These are phyloP conservation scores for Cytospora schulzeri DNA, from an alignment of 2,329 filamentous ascomycete genomes.

Conservation along the genomic window DNA sequence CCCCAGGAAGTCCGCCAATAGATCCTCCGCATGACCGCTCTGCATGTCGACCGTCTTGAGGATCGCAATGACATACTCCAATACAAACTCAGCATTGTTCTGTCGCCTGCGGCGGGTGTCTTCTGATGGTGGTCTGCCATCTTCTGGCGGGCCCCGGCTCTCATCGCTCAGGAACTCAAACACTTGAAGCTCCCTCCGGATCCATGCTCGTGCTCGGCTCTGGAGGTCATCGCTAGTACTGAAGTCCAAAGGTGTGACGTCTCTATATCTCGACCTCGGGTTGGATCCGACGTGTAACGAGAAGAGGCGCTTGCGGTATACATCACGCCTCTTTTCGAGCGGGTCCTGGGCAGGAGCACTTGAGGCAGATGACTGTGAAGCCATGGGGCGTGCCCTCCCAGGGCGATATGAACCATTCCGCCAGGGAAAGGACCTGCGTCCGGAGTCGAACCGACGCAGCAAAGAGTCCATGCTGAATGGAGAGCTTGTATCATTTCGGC, in stretches of 20 bases:
- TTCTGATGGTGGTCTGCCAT: slow-evolving; percentile 24
- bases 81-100: slow-evolving; percentile 78
- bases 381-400: neutral
- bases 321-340: slow-evolving; percentile 63
- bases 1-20: slow-evolving; percentile 78
- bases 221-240: slow-evolving; percentile 66
- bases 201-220: slow-evolving; percentile 76
- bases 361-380: neutral
- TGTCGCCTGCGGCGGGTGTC: slow-evolving; percentile 31
- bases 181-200: slow-evolving; percentile 80
- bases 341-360: slow-evolving; percentile 5
- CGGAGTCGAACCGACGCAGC: slow-evolving; percentile 6
- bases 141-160: slow-evolving; percentile 31
- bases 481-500: neutral
- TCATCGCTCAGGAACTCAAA: slow-evolving; percentile 67
- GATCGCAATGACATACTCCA: slow-evolving; percentile 84
- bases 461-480: slow-evolving; percentile 7
- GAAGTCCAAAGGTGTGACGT: slow-evolving; percentile 71
- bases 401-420: neutral
- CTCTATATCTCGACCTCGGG: slow-evolving; percentile 72
- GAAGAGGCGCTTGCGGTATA: slow-evolving; percentile 74
- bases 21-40: slow-evolving; percentile 75
- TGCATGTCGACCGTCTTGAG: slow-evolving; percentile 82
- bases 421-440: slow-evolving; percentile 2
- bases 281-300: slow-evolving; percentile 85